These are phyloP conservation scores for Candida sojae DNA, from an alignment of 1,139 yeast genomes.

Conservation along the genomic window DNA sequence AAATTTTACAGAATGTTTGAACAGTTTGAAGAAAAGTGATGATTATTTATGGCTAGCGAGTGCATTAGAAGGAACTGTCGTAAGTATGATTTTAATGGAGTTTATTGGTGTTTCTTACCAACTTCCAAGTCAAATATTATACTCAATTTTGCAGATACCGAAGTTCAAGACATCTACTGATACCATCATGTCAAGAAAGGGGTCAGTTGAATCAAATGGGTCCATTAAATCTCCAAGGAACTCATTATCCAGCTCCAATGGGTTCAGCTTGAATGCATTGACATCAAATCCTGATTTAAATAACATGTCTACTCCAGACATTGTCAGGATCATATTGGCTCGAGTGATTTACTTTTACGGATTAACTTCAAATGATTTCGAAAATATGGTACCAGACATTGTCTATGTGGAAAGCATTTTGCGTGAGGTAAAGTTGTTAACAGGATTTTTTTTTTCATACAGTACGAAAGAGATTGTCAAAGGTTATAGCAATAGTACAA, in stretches of 20 bases:
- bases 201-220: constrained; percentile 21
- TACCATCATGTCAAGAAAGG: constrained; percentile 16
- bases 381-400: constrained; percentile 80
- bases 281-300: constrained; percentile 23
- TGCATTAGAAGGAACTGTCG: constrained; percentile 77
- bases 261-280: constrained; percentile 15
- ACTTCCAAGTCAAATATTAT: constrained; percentile 46
- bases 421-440: constrained; percentile 63
- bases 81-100: constrained; percentile 62
- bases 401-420: constrained; percentile 75
- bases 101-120: constrained; percentile 61
- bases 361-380: constrained; percentile 57
- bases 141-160: constrained; percentile 24
- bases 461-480: constrained; percentile 33
- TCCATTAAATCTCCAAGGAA: constrained; percentile 33
- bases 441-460: constrained; percentile 44
- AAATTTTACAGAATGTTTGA: constrained; percentile 72
- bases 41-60: constrained; percentile 90
- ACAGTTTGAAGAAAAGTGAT: constrained; percentile 57
- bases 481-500: constrained; percentile 15
- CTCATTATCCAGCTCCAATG: constrained; percentile 25
- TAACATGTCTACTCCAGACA: constrained; percentile 41
- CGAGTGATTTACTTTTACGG: constrained; percentile 61
- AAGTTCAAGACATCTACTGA: constrained; percentile 18
- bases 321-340: constrained; percentile 45